Evolutionary conservation across 805 yeast genomes (phyloP).

Genomic region (Vanderwaltozyma verrucispora): DNA sequence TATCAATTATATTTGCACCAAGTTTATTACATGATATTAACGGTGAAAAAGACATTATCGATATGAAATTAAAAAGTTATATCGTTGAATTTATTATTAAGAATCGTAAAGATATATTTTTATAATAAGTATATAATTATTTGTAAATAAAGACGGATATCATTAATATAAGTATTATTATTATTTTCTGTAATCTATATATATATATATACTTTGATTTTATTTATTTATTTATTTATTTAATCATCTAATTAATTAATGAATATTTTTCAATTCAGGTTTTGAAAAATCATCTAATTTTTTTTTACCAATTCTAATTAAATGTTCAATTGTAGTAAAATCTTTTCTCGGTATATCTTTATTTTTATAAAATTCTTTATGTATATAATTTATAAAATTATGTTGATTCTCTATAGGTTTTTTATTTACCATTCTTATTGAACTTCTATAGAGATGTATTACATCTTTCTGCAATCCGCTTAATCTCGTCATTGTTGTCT

Average conservation of each 20-base stretch:
- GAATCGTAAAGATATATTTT: constrained; percentile 1
- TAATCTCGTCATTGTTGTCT: constrained; percentile 24
- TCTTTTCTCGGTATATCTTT: constrained; percentile 58
- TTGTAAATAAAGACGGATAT: no score
- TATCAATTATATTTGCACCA: constrained; percentile 92
- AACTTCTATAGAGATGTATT: constrained; percentile 37
- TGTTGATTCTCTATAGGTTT: constrained; percentile 39
- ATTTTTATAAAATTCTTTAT: constrained; percentile 55
- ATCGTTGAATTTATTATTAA: constrained; percentile 55
- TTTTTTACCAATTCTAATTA: constrained; percentile 65
- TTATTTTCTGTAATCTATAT: no score
- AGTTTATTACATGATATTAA: constrained; percentile 70
- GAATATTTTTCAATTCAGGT: constrained; percentile 57
- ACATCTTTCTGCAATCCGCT: constrained; percentile 47
- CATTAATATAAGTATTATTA: no score
- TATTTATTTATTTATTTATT: no score
- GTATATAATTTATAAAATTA: constrained; percentile 38
- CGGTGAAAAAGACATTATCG: constrained; percentile 74
- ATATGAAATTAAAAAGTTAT: constrained; percentile 71
- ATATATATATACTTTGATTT: no score
- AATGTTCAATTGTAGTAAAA: constrained; percentile 76
- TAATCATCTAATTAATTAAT: constrained; percentile 19
- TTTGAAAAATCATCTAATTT: constrained; percentile 62
- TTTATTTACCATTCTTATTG: constrained; percentile 34
- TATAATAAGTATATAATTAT: no score